Conservation (phyloP, 164 flowering plant species). For the Vitis rotundifolia region DNA sequence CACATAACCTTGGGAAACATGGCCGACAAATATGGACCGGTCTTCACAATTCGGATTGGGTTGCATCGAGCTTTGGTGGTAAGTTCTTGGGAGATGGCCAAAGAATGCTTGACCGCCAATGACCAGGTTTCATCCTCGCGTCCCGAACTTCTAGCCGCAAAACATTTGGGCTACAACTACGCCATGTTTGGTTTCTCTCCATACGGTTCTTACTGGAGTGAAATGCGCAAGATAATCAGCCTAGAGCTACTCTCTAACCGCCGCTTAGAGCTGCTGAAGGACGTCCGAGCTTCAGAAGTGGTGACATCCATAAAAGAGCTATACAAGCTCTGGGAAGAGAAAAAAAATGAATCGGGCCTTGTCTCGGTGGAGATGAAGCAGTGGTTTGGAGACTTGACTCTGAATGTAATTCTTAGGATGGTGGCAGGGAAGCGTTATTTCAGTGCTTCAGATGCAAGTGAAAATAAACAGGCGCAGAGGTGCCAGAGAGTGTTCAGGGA, state of each 20-base stretch:
- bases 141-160: too few species aligned
- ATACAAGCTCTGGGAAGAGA: conserved; percentile 10
- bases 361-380: conserved; percentile 23
- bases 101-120: too few species aligned
- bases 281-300: conserved; percentile 19
- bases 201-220: conserved; percentile 22
- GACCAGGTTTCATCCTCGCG: too few species aligned
- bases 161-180: too few species aligned
- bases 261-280: conserved; percentile 27
- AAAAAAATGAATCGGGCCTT: not conserved
- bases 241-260: conserved; percentile 29
- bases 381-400: conserved; percentile 21
- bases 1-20: too few species aligned
- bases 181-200: too few species aligned
- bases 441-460: not conserved
- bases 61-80: too few species aligned
- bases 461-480: conserved; percentile 16
- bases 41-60: too few species aligned
- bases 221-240: conserved; percentile 33
- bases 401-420: conserved; percentile 28
- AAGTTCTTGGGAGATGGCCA: too few species aligned
- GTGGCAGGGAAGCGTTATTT: conserved; percentile 32
- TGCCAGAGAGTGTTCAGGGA: conserved; percentile 17
- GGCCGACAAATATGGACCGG: too few species aligned
- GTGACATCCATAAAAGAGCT: conserved; percentile 12